Evolutionary conservation across 2,329 filamentous ascomycete genomes (phyloP), one percentile per base, ranked within the genome.

Genomic region (Torrubiella hemipterigena): DNA sequence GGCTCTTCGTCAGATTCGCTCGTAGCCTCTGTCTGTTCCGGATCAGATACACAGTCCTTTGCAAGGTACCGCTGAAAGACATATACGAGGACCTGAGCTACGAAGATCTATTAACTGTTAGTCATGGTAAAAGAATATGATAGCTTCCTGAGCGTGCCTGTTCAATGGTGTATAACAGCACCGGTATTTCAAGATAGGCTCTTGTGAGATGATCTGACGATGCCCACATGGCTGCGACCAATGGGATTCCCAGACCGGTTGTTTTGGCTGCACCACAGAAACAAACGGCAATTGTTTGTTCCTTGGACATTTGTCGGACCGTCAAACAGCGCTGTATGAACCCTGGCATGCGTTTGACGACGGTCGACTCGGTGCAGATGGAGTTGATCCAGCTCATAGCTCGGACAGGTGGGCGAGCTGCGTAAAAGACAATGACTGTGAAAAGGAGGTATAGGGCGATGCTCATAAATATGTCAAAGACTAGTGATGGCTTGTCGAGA

Each of bases 251-350:
- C 35, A 84, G 60, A 3, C 72, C 75, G 2, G 77, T 77, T 3
- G 78, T 81, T 52, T 85, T 85, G 11, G 78, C 78, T 0, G 79
- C 77, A 17, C 73, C 76, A 43, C 77, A 82, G 51, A 83, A 83
- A 42, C 77, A 82, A 11, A 81, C 70, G 1, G 80, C 77, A 30
- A 83, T 69, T 0, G 77, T 69, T 42, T 82, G 73, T 35, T 69
- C 65, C 22, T 66, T 67, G 1, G 65, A 55, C 48, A 81, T 61
- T 43, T 65, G 71, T 21, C 63, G 51, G 3, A 67, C 49, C 2
- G 64, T 65, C 2, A 72, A n/a, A 7, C 42, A 45, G 26, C 49
- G 50, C 34, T 48, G 44, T 27, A 55, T 6, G n/a, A 39, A 25
- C 1, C 21, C 17, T 2, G 55, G 57, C 8, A 57, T 40, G 29